Percentiles rank a stretch among this genome's conserved stretches.
Conservation (phyloP, 75 land plant species). For the Picea glauca region DNA sequence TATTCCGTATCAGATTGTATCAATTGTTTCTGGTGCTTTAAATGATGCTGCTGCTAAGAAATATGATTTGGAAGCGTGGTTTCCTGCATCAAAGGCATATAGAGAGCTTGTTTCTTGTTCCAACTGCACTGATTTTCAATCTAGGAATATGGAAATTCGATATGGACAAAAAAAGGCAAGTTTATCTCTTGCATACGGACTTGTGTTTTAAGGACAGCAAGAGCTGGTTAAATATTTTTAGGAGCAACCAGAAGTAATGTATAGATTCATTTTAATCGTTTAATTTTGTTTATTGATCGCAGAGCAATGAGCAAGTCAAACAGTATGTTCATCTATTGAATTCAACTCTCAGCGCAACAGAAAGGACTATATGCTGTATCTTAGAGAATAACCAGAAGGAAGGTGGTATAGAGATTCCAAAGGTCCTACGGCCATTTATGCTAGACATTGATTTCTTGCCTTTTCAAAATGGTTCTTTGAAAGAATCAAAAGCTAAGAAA, state of each 20-base stretch:
- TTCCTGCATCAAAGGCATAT: constrained; percentile 90
- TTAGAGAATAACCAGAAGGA: constrained; percentile 88
- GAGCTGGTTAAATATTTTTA: neutral
- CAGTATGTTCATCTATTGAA: constrained; percentile 85
- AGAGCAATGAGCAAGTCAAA: constrained; percentile 84
- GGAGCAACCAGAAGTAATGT: neutral
- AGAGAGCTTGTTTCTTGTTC: constrained; percentile 98
- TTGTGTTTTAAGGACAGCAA: neutral
- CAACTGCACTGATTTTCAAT: constrained; percentile 91
- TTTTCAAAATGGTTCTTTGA: constrained; percentile 38
- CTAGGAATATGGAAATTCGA: constrained; percentile 83
- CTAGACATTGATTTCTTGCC: constrained; percentile 67
- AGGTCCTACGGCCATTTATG: constrained; percentile 68
- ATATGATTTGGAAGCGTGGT: constrained; percentile 97
- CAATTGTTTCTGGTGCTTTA: constrained; percentile 94
- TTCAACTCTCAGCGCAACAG: constrained; percentile 93
- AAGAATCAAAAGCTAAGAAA: constrained; percentile 21
- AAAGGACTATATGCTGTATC: constrained; percentile 91
- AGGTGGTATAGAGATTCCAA: constrained; percentile 78
- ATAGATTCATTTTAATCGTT: neutral
- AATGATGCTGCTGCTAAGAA: constrained; percentile 98
- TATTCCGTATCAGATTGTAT: constrained; percentile 78
- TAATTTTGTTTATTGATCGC: constrained; percentile 14
- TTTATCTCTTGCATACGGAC: neutral
- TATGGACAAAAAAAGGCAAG: constrained; percentile 92